phyloP scores from a whole-genome alignment of 2,329 filamentous ascomycete species.

The Xylaria sp. region DNA sequence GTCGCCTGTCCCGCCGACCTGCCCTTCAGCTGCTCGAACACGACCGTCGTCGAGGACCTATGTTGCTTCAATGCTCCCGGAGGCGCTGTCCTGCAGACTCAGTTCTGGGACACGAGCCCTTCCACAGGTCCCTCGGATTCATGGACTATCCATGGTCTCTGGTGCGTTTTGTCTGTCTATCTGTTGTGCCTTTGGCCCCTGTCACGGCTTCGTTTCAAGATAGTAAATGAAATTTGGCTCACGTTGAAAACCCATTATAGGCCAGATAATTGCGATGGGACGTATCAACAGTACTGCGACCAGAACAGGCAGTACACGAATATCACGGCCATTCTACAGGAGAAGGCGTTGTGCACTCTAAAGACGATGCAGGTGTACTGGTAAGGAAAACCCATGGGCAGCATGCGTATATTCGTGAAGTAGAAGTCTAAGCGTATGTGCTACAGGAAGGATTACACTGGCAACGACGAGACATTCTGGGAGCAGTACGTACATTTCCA shows the following conservation, averaged over 20 bases:
- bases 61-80: conserved; percentile 82
- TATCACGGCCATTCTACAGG: conserved; percentile 70
- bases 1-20: conserved; percentile 27
- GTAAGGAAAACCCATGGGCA: too few species aligned
- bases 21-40: conserved; percentile 42
- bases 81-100: conserved; percentile 77
- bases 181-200: background rate
- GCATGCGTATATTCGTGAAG: too few species aligned
- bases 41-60: conserved; percentile 58
- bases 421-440: too few species aligned
- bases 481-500: conserved; percentile 60
- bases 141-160: conserved; percentile 81
- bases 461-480: conserved; percentile 74
- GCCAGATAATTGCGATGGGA: conserved; percentile 76
- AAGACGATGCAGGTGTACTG: conserved; percentile 77
- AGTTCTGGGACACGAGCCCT: conserved; percentile 80
- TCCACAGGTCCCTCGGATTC: conserved; percentile 72
- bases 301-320: conserved; percentile 69
- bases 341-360: conserved; percentile 59
- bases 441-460: conserved; percentile 69
- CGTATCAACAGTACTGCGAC: conserved; percentile 75
- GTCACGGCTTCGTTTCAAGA: background rate
- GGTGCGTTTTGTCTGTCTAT: conserved; percentile 45
- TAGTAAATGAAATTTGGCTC: background rate
- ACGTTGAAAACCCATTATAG: conserved; percentile 14